phyloP scores from a whole-genome alignment of 1,284 basidiomycete genomes.

The Leccinum solheimii region DNA sequence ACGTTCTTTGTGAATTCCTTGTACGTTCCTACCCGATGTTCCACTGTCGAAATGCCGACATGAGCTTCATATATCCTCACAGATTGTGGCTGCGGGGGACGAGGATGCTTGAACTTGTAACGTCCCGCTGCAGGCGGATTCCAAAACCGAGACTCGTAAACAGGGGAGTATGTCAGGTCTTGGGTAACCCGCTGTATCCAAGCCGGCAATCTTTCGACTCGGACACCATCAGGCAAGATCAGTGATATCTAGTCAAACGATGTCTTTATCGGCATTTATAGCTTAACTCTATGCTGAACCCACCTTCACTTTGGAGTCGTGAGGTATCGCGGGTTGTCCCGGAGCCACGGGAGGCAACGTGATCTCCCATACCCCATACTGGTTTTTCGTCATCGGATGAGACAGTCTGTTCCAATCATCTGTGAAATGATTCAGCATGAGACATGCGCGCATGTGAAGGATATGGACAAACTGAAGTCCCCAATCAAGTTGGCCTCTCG shows the following conservation, averaged over 20 bases:
- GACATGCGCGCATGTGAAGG: neutral
- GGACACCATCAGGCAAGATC: slow-evolving; percentile 71
- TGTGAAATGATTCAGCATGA: slow-evolving; percentile 35
- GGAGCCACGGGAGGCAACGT: slow-evolving; percentile 68
- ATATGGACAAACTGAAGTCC: slow-evolving; percentile 83
- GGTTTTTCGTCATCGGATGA: slow-evolving; percentile 83
- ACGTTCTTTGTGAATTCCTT: slow-evolving; percentile 90
- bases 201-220: slow-evolving; percentile 88
- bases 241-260: slow-evolving; percentile 70
- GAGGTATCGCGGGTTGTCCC: slow-evolving; percentile 83
- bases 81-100: slow-evolving; percentile 68
- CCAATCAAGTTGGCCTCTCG: slow-evolving; percentile 84
- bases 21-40: slow-evolving; percentile 89
- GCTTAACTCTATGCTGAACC: slow-evolving; percentile 11
- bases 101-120: slow-evolving; percentile 83
- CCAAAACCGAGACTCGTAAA: slow-evolving; percentile 99
- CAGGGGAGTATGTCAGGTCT: slow-evolving; percentile 84
- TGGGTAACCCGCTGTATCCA: slow-evolving; percentile 98
- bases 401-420: slow-evolving; percentile 86
- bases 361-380: slow-evolving; percentile 95
- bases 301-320: slow-evolving; percentile 93
- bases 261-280: neutral
- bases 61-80: slow-evolving; percentile 96
- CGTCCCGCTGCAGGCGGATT: slow-evolving; percentile 75
- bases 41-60: slow-evolving; percentile 93